A percentile compares a stretch with the other conserved stretches of the same genome.
Conservation (phyloP, 2,329 filamentous ascomycete species). For the Ciborinia camelliae region DNA sequence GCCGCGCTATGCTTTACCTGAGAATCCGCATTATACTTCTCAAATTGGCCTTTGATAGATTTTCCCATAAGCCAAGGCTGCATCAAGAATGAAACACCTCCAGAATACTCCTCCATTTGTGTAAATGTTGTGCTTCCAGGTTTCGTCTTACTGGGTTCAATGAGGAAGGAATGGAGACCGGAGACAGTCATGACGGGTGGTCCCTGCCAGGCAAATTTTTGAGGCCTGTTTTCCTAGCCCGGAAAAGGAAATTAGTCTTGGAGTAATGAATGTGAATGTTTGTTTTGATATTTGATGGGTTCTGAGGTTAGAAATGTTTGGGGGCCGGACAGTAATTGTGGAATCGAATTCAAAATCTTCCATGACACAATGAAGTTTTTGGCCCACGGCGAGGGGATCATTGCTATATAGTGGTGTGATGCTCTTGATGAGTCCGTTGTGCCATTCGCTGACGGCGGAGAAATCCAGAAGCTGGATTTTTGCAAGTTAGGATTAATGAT, state of each 20-base stretch:
- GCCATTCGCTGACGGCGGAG: background rate
- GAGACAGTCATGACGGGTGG: conserved; percentile 8
- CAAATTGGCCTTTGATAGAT: background rate
- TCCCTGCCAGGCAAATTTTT: background rate
- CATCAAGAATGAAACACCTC: background rate
- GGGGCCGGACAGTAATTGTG: background rate
- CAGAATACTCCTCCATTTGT: background rate
- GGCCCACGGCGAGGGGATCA: background rate
- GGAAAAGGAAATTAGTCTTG: background rate
- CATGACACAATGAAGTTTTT: conserved; percentile 1
- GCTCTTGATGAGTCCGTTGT: background rate
- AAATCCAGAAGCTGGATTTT: conserved; percentile 2
- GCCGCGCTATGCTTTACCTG: background rate
- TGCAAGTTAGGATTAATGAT: background rate
- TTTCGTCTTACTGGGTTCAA: background rate
- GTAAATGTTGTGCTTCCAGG: background rate
- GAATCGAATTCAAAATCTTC: background rate
- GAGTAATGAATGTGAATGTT: background rate
- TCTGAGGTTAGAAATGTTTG: too few relatives aligned
- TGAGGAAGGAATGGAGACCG: background rate
- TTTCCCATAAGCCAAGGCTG: background rate
- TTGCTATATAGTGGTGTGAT: background rate
- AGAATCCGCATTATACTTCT: background rate
- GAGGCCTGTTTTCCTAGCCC: background rate
- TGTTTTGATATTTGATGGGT: background rate